These are phyloP conservation scores for Mollisiaceae sp. DNA, from an alignment of 2,329 filamentous ascomycete genomes.

Conservation along the genomic window DNA sequence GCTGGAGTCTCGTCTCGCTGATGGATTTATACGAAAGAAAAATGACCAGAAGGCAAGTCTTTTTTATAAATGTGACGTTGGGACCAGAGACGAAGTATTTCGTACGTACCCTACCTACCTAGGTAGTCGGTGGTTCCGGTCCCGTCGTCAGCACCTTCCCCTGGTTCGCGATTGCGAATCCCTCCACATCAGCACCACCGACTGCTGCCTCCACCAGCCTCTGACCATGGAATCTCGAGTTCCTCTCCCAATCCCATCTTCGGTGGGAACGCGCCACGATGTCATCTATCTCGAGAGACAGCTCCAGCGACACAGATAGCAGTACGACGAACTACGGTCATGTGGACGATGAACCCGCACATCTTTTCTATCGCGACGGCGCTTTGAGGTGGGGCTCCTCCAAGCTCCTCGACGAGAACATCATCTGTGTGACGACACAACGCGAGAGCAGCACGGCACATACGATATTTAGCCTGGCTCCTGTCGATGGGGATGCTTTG, in stretches of 20 bases:
- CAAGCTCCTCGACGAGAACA: constrained; percentile 40
- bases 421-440: constrained; percentile 40
- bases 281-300: background rate
- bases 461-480: constrained; percentile 48
- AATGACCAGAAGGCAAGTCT: no score
- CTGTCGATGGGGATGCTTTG: constrained; percentile 41
- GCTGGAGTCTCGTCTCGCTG: background rate
- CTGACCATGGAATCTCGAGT: background rate
- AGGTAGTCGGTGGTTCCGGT: no score
- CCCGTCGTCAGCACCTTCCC: constrained; percentile 1
- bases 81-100: no score
- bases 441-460: constrained; percentile 30
- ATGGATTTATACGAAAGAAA: no score
- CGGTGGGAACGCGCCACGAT: background rate
- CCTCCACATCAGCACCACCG: background rate
- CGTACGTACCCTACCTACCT: no score
- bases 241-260: background rate
- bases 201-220: no score
- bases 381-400: constrained; percentile 23
- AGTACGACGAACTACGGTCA: background rate
- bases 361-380: constrained; percentile 29
- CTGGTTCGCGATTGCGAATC: background rate
- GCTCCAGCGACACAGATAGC: background rate
- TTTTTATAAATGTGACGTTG: no score
- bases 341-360: background rate